A percentile compares a stretch with the other conserved stretches of the same genome.
Evolutionary conservation across 371 early-diverging fungal genomes (phyloP).

Genomic region (Cokeromyces recurvatus): DNA sequence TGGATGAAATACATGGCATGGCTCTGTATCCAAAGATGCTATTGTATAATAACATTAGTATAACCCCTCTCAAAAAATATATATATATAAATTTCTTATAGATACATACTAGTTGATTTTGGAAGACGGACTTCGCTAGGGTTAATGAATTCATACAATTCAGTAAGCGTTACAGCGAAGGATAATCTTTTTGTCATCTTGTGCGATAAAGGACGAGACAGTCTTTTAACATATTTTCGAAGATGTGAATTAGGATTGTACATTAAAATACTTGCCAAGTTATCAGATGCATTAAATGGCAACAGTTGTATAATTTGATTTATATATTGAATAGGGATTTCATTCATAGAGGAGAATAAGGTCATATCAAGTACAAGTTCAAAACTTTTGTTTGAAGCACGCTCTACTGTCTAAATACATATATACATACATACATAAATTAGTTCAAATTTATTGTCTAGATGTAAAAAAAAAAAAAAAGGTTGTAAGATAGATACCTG

Average conservation of each 20-base stretch:
- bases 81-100: neutral
- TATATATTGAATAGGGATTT: constrained; percentile 75
- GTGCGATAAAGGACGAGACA: constrained; percentile 53
- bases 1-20: constrained; percentile 57
- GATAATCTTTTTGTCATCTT: constrained; percentile 58
- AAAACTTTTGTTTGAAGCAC: constrained; percentile 54
- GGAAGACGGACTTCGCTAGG: constrained; percentile 74
- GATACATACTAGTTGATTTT: constrained; percentile 60
- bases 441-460: neutral
- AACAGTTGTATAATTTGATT: constrained; percentile 70
- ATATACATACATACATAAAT: neutral
- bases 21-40: constrained; percentile 68
- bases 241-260: constrained; percentile 81
- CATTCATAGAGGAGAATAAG: constrained; percentile 76
- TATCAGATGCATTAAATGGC: constrained; percentile 55
- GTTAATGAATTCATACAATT: constrained; percentile 68
- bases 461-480: neutral
- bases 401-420: constrained; percentile 44
- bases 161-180: constrained; percentile 64
- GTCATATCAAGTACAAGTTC: constrained; percentile 84
- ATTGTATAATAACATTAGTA: too few species aligned
- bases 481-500: constrained; percentile 40
- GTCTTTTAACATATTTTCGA: constrained; percentile 64
- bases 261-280: constrained; percentile 57
- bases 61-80: too few species aligned